A percentile compares a stretch with the other conserved stretches of the same genome.
phyloP scores from a whole-genome alignment of 2,329 filamentous ascomycete genomes.

The Karstenula rhodostoma region DNA sequence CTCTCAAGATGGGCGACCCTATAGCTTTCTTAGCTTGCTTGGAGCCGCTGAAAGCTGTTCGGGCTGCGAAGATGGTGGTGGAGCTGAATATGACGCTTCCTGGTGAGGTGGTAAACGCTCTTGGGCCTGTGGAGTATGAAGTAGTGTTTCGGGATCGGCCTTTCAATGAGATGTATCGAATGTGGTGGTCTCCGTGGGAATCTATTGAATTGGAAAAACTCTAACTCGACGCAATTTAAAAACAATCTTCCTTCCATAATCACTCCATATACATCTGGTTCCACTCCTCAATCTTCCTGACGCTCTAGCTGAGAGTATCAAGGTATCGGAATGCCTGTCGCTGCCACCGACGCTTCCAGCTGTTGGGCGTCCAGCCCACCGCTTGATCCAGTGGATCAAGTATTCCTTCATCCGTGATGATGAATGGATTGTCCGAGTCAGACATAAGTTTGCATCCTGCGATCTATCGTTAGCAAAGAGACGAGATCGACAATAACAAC shows the following conservation, averaged over 20 bases:
- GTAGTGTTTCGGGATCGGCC: slow-evolving; percentile 9
- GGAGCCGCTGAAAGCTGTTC: slow-evolving; percentile 7
- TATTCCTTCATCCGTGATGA: not conserved
- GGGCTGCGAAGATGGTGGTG: not conserved
- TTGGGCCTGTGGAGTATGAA: slow-evolving; percentile 7
- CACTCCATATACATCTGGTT: too few relatives aligned
- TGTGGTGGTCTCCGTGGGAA: not conserved
- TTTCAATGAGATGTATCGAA: not conserved
- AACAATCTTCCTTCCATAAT: not conserved
- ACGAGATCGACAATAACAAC: too few relatives aligned
- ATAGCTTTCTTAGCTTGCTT: slow-evolving; percentile 3
- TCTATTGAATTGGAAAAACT: not conserved
- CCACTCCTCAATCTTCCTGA: not conserved
- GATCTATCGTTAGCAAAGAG: not conserved
- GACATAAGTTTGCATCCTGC: slow-evolving; percentile 6
- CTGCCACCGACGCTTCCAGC: slow-evolving; percentile 7
- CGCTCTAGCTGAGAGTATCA: not conserved
- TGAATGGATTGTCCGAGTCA: not conserved
- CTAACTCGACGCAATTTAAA: not conserved
- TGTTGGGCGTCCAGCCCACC: slow-evolving; percentile 3
- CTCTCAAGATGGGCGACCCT: not conserved
- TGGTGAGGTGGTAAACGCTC: slow-evolving; percentile 2
- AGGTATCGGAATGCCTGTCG: slow-evolving; percentile 5
- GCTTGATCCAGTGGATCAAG: not conserved
- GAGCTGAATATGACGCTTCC: slow-evolving; percentile 10